These are phyloP conservation scores for Colletotrichum sp. DNA, from an alignment of 2,329 filamentous ascomycete genomes.

Conservation along the genomic window DNA sequence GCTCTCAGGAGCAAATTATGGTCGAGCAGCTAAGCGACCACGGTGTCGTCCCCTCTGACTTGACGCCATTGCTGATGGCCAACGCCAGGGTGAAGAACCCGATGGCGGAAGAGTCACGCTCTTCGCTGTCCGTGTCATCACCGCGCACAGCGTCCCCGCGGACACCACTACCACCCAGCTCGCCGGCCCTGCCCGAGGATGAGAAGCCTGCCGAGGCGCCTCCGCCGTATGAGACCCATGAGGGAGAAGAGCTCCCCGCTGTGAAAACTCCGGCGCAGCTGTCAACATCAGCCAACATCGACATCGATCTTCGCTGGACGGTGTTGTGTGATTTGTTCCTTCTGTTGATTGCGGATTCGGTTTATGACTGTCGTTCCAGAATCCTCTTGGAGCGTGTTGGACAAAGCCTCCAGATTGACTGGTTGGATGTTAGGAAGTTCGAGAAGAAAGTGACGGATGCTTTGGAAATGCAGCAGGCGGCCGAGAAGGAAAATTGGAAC, in stretches of 20 bases:
- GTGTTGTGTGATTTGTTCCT: conserved; percentile 95
- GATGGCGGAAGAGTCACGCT: conserved; percentile 60
- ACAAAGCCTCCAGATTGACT: conserved; percentile 78
- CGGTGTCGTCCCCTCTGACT: conserved; percentile 82
- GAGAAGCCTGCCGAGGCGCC: conserved; percentile 57
- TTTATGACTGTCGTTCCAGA: conserved; percentile 89
- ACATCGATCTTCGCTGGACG: conserved; percentile 97
- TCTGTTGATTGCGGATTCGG: conserved; percentile 92
- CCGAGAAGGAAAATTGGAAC: conserved; percentile 96
- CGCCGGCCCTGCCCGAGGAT: conserved; percentile 32
- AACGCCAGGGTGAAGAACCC: conserved; percentile 95
- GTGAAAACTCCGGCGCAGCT: conserved; percentile 85
- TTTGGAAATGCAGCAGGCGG: conserved; percentile 95
- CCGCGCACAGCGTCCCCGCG: background rate
- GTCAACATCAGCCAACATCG: conserved; percentile 80
- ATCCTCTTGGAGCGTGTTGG: conserved; percentile 84
- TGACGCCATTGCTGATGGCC: conserved; percentile 86
- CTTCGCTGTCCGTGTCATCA: conserved; percentile 1
- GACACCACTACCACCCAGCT: conserved; percentile 22
- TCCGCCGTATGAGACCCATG: conserved; percentile 66
- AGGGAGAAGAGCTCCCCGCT: conserved; percentile 74
- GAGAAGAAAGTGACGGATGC: conserved; percentile 97
- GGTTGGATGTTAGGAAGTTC: conserved; percentile 94
- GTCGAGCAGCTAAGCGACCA: conserved; percentile 96
- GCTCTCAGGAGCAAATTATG: conserved; percentile 91